Evolutionary conservation across 768 basidiomycete species (phyloP), one percentile per base, ranked within the genome.

Genomic region (Lactarius sanguifluus): DNA sequence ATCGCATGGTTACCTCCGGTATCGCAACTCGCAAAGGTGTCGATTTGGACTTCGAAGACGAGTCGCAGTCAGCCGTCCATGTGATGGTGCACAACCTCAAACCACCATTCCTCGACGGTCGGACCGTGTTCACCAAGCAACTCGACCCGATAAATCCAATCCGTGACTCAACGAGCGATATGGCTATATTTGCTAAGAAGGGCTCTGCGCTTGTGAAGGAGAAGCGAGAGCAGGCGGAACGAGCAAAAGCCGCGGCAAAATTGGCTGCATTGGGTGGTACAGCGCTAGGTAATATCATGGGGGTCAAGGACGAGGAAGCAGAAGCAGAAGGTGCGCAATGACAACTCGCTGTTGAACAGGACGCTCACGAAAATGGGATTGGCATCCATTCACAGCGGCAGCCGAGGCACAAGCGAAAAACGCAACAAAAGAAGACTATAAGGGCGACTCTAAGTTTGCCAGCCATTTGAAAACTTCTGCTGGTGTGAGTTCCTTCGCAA

Each of bases 81-180:
- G 94, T 99, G 62, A 92, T 99, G 81, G 91, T 97, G 7, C 97
- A 98, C 72, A 90, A 97, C 75, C 84, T 98, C 62, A 98, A 96
- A 72, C 97, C 97, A 0, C 97, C 97, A 1, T 99, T 98, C 82
- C 83, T 99, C 68, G 97, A 99, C 73, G 97, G 97, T 0, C 91
- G 93, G 28, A 94, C 92, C 0, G 92, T 98, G 0, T 99, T 91
- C 77, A 99, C 97, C 3, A 95, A 91, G 75, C 97, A 98, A 74
- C 83, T 98, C 10, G 97, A 98, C 57, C 96, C 96, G 0, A 93
- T 98, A 77, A 98, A 98, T 73, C 97, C 97, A 2, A 92, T 98
- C 69, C 87, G 92, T 52, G 97, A 99, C 74, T 81, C 85, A 20
- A 93, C 96, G 1, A 94, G 91, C 70, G 97, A 99, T 73, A 88